Evolutionary conservation across 768 basidiomycete genomes (phyloP), one percentile per base, ranked within the genome.

Genomic region (Daedalea quercina): DNA sequence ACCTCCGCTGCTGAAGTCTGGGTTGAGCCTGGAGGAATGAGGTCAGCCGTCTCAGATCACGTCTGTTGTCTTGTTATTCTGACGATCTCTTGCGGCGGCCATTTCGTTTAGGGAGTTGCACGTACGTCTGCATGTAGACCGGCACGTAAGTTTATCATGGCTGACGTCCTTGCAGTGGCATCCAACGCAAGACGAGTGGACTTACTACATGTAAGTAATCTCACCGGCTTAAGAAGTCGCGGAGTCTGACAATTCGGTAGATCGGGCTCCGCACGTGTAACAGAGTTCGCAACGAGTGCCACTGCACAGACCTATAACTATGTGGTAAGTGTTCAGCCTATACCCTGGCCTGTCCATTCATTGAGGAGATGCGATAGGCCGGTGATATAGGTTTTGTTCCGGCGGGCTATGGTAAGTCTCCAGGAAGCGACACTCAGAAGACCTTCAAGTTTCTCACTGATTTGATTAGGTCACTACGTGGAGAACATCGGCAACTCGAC

Each of bases 291-390:
- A 3, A 68, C 76, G 1, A 67, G 70, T 56, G 72, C 72, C 25
- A 78, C 76, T 54, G 77, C 81, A 0, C 65, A 73, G 49, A 82
- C 81, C 1, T 84, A 77, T 64, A 72, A 85, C 63, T 84, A 76
- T 60, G 72, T 74, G 62, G 78, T 77, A 54, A 28, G 54, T 17
- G 6, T 17, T 2, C 26, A 41, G 17, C 15, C 31, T 31, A 31
- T 31, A 19, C n/a, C 6, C 17, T 46, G 4, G 46, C 9, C 11
- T 3, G 13, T 17, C 44, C 22, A 23, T 41, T 19, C n/a, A 13
- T 44, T 7, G n/a, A 9, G 7, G 17, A 8, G 11, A 28, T 50
- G 43, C 47, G 25, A 48, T 9, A 41, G 54, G 51, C 55, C 1
- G 58, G 63, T 13, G 65, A 63, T 51, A 69, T 52, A 75, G 77